Evolutionary conservation across 2,329 filamentous ascomycete species (phyloP).

Genomic region (Verticillium nonalfalfae): DNA sequence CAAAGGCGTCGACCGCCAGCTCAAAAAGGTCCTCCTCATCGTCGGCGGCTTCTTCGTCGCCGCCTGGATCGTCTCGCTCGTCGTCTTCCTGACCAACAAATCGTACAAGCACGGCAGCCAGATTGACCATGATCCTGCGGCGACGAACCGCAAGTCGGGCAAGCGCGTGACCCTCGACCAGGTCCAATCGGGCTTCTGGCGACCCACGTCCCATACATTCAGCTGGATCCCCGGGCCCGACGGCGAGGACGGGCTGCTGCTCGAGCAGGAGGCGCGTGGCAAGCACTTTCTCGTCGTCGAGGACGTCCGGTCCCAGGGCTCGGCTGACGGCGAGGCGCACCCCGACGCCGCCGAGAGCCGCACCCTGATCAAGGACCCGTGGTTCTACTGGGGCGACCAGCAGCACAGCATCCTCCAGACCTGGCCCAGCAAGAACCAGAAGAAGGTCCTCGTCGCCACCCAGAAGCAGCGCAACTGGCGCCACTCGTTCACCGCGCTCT

Average conservation of each 20-base stretch:
- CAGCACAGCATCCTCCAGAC: slow-evolving; percentile 52
- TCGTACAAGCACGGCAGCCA: slow-evolving; percentile 58
- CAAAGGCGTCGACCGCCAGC: slow-evolving; percentile 58
- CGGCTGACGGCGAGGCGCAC: slow-evolving; percentile 22
- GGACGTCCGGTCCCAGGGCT: slow-evolving; percentile 54
- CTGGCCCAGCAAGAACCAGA: slow-evolving; percentile 76
- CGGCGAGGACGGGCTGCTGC: slow-evolving; percentile 76
- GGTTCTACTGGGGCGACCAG: slow-evolving; percentile 54
- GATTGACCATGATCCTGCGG: slow-evolving; percentile 61
- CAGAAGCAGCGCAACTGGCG: slow-evolving; percentile 74
- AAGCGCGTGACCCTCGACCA: slow-evolving; percentile 70
- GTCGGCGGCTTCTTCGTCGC: slow-evolving; percentile 54
- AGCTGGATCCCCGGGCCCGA: slow-evolving; percentile 70
- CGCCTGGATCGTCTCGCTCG: slow-evolving; percentile 63
- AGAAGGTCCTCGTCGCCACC: slow-evolving; percentile 78
- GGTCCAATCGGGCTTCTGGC: slow-evolving; percentile 61
- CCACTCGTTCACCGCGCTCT: slow-evolving; percentile 78
- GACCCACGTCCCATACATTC: slow-evolving; percentile 56
- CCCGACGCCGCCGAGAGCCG: slow-evolving; percentile 40
- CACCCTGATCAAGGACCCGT: slow-evolving; percentile 66
- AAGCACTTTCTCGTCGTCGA: slow-evolving; percentile 80
- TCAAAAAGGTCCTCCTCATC: slow-evolving; percentile 58
- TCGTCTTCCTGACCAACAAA: slow-evolving; percentile 59
- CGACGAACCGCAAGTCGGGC: slow-evolving; percentile 57
- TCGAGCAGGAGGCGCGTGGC: slow-evolving; percentile 60